A percentile compares a stretch with the other conserved stretches of the same genome.
These are phyloP conservation scores for Aquanectria penicillioides DNA, from an alignment of 2,329 filamentous ascomycete species.

Conservation along the genomic window DNA sequence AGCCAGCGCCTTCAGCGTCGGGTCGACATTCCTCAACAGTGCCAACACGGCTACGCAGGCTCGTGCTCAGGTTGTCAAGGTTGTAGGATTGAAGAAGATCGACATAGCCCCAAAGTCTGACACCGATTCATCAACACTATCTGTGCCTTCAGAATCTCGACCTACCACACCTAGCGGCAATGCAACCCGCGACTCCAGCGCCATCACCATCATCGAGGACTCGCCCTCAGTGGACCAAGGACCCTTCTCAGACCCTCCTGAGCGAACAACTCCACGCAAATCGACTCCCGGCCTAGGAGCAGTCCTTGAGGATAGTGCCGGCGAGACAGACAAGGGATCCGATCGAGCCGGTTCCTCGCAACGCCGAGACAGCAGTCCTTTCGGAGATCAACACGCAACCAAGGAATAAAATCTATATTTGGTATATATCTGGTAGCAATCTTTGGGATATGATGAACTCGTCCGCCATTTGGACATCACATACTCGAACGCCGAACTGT, in stretches of 20 bases:
- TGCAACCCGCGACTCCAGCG: slow-evolving; percentile 52
- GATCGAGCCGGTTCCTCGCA: slow-evolving; percentile 38
- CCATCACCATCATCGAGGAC: slow-evolving; percentile 61
- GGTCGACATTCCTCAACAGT: slow-evolving; percentile 74
- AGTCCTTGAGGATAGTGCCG: slow-evolving; percentile 62
- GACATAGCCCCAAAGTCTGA: slow-evolving; percentile 51
- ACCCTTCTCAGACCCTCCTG: slow-evolving; percentile 68
- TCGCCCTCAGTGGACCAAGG: slow-evolving; percentile 63
- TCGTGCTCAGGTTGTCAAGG: slow-evolving; percentile 69
- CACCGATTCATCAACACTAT: slow-evolving; percentile 42
- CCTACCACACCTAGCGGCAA: slow-evolving; percentile 36
- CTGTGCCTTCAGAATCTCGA: slow-evolving; percentile 25
- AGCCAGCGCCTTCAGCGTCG: slow-evolving; percentile 71
- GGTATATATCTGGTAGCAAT: slow-evolving; percentile 27
- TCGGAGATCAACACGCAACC: slow-evolving; percentile 68
- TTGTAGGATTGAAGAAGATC: slow-evolving; percentile 62
- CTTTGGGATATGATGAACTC: slow-evolving; percentile 35
- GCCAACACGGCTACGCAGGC: slow-evolving; percentile 68
- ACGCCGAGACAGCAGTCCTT: slow-evolving; percentile 57
- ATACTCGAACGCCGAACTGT: slow-evolving; percentile 15
- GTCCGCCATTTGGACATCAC: slow-evolving; percentile 24
- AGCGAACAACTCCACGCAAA: slow-evolving; percentile 41
- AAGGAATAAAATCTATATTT: slow-evolving; percentile 51
- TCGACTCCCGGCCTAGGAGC: slow-evolving; percentile 59
- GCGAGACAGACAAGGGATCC: slow-evolving; percentile 47